Evolutionary conservation across 2,329 filamentous ascomycete genomes (phyloP), one percentile per base, ranked within the genome.

Genomic region (Fusarium mexicanum): DNA sequence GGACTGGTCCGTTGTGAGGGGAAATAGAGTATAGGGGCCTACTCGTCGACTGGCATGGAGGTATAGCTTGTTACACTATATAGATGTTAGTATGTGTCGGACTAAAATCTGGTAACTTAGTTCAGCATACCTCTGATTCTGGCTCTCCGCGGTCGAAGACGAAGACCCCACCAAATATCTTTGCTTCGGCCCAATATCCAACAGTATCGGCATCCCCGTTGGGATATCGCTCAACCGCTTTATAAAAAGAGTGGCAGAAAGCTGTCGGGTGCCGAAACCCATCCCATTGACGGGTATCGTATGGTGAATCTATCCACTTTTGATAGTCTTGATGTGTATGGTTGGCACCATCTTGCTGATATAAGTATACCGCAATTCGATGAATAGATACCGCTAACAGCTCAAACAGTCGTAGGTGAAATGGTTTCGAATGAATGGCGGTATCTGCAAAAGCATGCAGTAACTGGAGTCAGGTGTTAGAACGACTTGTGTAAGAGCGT

Each of bases 101-200:
- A 3, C 9, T 4, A 6, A 13, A 13, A 37, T 37, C 3, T 18
- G 1, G 17, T 37, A 37, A 10, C 17, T 37, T 7, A 5, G 47
- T 9, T 29, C 13, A 16, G 8, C 11, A 5, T 55, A 72, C 69
- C 65, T 63, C 65, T 35, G 31, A 9, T 16, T 72, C 63, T 1
- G 63, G 37, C 29, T 68, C 65, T 4, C 72, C 69, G 1, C 68
- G 54, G 12, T 73, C 68, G 16, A 76, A 73, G 0, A 74, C 61
- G 0, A 76, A 40, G 1, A 72, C 54, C 0, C 73, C 71, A 3
- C 71, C 74, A 2, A 76, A 67, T 3, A 76, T 59, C 16, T 53
- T 72, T 1, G 54, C 61, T 31, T 76, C 69, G 5, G 69, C 71
- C 71, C 71, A 76, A 8, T 74, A 75, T 4, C 64, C 71, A 9